Evolutionary conservation across 257 asterid genomes (phyloP), one percentile per base, ranked within the genome.

Genomic region (Solanum gandarillasii): DNA sequence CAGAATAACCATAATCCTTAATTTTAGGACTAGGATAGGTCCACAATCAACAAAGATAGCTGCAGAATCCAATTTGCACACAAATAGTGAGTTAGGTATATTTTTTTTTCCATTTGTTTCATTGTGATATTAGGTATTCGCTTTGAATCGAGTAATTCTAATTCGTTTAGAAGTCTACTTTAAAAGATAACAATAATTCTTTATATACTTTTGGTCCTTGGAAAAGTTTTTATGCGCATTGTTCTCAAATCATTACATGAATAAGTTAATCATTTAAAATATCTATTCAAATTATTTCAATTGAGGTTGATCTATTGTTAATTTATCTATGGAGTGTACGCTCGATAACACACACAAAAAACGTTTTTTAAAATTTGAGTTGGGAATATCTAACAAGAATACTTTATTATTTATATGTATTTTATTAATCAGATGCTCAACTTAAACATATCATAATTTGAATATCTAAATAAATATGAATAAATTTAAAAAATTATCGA

Each of bases 221-320:
- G 0, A 31, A 31, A 70, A 71, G 6, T 0, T 6, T 3, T 4
- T 18, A 1, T 0, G 1, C 2, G 1, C 3, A n/a, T 5, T 29
- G 1, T 71, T 71, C 10, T 29, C 3, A 29, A 70, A 18, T 4
- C 1, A 71, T 71, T 31, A 32, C 1, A 31, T 32, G 8, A 0
- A 70, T 70, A 70, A 70, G 3, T 29, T 70, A 29, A 70, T 6
- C 2, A 31, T 9, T 71, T 68, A 68, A 27, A 27, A 29, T 29
- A 12, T 18, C 1, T 18, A 52, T 0, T 1, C 10, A 52, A 52
- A 18, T 70, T 14, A 0, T 70, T 29, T 9, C 3, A 14, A 31
- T 29, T 31, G n/a, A 29, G 76, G 38, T 11, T 31, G 21, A 68
- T 68, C 2, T 0, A 12, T 68, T 6, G 0, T 27, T 68, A 2